Conservation (phyloP, 2,329 filamentous ascomycete species). For the Ceratocystiopsis sp. region DNA sequence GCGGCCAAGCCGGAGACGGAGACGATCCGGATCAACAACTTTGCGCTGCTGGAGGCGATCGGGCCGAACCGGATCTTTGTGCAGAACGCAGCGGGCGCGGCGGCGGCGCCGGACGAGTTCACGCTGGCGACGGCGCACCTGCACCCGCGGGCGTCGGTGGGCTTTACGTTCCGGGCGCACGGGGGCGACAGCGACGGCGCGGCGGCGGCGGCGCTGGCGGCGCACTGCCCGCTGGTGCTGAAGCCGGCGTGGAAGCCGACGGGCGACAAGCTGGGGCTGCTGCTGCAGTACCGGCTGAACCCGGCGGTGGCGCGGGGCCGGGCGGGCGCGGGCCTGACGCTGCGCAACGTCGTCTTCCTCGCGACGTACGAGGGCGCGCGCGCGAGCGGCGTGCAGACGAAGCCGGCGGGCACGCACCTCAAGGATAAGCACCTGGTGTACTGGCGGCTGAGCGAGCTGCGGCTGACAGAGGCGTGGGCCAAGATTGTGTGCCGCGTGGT, state of each 20-base stretch:
- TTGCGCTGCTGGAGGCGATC: constrained; percentile 73
- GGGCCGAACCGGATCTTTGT: constrained; percentile 89
- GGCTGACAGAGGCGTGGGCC: constrained; percentile 32
- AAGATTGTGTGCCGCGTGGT: constrained; percentile 73
- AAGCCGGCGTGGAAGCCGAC: constrained; percentile 70
- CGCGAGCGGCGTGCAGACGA: constrained; percentile 54
- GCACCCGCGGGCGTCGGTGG: constrained; percentile 52
- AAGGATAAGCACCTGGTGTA: constrained; percentile 63
- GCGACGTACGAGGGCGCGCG: constrained; percentile 52
- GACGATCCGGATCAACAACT: constrained; percentile 73
- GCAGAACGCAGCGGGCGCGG: constrained; percentile 44
- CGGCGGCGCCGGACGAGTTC: constrained; percentile 55
- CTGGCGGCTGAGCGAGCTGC: constrained; percentile 63
- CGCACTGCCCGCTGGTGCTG: constrained; percentile 56
- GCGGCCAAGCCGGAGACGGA: constrained; percentile 28
- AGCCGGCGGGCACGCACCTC: constrained; percentile 62
- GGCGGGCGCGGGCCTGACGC: constrained; percentile 20
- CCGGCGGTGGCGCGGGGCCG: constrained; percentile 22
- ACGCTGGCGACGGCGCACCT: constrained; percentile 57
- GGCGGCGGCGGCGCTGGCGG: constrained; percentile 22
- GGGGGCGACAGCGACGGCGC: no score
- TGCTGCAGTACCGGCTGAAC: constrained; percentile 74
- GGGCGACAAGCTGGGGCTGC: constrained; percentile 67
- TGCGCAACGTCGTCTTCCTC: constrained; percentile 58
- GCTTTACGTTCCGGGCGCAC: constrained; percentile 86